phyloP scores from a whole-genome alignment of 768 basidiomycete genomes.

The Sporobolomyces pararoseus region DNA sequence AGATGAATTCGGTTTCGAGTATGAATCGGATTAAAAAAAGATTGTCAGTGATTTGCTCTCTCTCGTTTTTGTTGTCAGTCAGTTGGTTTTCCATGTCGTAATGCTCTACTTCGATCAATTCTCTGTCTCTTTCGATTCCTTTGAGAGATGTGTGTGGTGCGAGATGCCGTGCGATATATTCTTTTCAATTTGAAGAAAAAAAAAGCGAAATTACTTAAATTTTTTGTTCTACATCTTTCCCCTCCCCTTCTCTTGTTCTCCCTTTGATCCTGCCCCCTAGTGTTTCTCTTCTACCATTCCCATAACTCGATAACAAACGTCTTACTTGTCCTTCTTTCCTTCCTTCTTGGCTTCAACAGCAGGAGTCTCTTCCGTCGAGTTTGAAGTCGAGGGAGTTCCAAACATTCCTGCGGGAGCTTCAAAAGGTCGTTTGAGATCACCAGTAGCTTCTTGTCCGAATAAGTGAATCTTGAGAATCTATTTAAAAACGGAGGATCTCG shows the following conservation, averaged over 20 bases:
- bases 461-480: slow-evolving; percentile 66
- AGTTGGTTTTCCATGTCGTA: too few relatives aligned
- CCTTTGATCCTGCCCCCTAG: background rate
- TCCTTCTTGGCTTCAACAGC: slow-evolving; percentile 76
- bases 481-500: background rate
- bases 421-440: slow-evolving; percentile 86
- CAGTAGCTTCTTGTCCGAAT: slow-evolving; percentile 70
- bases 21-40: slow-evolving; percentile 7
- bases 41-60: too few relatives aligned
- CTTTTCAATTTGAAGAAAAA: too few relatives aligned
- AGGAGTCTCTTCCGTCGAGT: slow-evolving; percentile 80
- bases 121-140: too few relatives aligned
- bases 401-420: slow-evolving; percentile 46
- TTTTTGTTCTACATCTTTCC: too few relatives aligned
- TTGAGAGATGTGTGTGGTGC: too few relatives aligned
- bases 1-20: slow-evolving; percentile 19
- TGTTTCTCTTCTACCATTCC: background rate
- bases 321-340: slow-evolving; percentile 47
- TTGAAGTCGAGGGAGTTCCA: slow-evolving; percentile 58
- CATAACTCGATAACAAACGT: background rate
- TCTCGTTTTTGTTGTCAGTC: too few relatives aligned
- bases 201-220: too few relatives aligned
- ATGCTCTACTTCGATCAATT: too few relatives aligned
- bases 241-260: too few relatives aligned
- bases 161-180: too few relatives aligned